Evolutionary conservation across 2,329 filamentous ascomycete species (phyloP).

Genomic region (Exophiala oligosperma): DNA sequence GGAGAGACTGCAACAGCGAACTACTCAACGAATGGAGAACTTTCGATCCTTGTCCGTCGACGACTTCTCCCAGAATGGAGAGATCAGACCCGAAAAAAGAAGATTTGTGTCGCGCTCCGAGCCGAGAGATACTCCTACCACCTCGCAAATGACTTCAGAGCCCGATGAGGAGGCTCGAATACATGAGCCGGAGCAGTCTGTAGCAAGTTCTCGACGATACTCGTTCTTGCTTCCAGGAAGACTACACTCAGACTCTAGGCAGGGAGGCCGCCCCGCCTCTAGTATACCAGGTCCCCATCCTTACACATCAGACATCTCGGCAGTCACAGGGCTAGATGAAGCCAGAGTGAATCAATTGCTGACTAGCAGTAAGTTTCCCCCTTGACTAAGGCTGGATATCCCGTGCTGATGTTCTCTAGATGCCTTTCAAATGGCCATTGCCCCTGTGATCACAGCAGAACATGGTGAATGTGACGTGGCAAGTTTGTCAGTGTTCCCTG

Average conservation of each 20-base stretch:
- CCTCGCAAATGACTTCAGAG: not conserved
- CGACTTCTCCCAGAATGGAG: slow-evolving; percentile 10
- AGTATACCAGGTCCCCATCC: not conserved
- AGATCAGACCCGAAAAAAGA: slow-evolving; percentile 7
- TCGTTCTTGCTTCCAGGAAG: not conserved
- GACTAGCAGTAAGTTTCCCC: slow-evolving; percentile 6
- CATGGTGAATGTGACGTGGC: not conserved
- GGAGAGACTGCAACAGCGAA: slow-evolving; percentile 12
- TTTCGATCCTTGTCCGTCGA: slow-evolving; percentile 14
- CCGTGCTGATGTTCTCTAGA: slow-evolving; percentile 1
- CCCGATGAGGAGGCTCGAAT: not conserved
- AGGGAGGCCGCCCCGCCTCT: not conserved
- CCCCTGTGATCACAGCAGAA: slow-evolving; percentile 3
- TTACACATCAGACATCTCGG: slow-evolving; percentile 4
- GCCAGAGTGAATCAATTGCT: slow-evolving; percentile 4
- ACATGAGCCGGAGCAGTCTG: no score
- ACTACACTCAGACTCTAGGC: not conserved
- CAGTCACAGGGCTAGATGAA: slow-evolving; percentile 4
- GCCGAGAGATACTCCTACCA: not conserved
- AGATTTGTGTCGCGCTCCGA: not conserved
- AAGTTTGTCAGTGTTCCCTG: slow-evolving; percentile 10
- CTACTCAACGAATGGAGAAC: slow-evolving; percentile 13
- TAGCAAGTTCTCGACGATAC: not conserved
- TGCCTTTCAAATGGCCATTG: slow-evolving; percentile 10
- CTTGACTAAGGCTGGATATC: not conserved